Evolutionary conservation across 768 basidiomycete species (phyloP).

Genomic region (Xerocomus potaroensis): DNA sequence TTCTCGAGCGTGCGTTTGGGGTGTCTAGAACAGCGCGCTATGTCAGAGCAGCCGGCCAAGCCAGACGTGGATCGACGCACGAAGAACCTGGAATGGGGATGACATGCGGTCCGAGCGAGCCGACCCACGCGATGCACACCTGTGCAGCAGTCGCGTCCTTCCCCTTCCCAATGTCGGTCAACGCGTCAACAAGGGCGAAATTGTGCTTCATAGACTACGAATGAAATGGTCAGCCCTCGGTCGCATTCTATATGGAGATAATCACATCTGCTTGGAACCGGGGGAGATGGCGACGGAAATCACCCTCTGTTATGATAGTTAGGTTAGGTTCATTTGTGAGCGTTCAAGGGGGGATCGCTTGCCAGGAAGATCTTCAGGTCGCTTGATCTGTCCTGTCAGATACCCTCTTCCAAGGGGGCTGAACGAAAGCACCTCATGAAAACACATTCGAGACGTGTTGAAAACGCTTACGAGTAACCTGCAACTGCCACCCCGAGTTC

Average conservation of each 20-base stretch:
- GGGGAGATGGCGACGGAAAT: conserved; percentile 35
- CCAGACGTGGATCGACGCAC: conserved; percentile 17
- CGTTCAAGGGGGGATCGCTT: neutral
- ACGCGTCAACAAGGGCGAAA: conserved; percentile 39
- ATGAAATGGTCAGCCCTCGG: neutral
- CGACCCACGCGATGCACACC: conserved; percentile 41
- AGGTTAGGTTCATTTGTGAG: neutral
- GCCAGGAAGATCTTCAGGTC: conserved; percentile 33
- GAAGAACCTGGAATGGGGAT: conserved; percentile 48
- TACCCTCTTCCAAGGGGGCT: conserved; percentile 54
- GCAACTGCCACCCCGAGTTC: conserved; percentile 56
- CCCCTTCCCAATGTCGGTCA: conserved; percentile 37
- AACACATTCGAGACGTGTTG: neutral
- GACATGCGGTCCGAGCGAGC: conserved; percentile 34
- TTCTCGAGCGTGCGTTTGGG: conserved; percentile 41
- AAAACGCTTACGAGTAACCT: conserved; percentile 48
- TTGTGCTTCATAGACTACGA: conserved; percentile 38
- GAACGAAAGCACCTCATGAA: neutral
- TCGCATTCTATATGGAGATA: neutral
- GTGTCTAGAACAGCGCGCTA: conserved; percentile 17
- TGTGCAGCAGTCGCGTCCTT: conserved; percentile 41
- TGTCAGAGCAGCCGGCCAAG: neutral
- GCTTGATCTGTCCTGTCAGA: conserved; percentile 48
- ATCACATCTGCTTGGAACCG: conserved; percentile 44
- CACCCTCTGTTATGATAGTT: conserved; percentile 32